Evolutionary conservation across 768 basidiomycete genomes (phyloP).

Genomic region (Paxillus ammoniavirescens): DNA sequence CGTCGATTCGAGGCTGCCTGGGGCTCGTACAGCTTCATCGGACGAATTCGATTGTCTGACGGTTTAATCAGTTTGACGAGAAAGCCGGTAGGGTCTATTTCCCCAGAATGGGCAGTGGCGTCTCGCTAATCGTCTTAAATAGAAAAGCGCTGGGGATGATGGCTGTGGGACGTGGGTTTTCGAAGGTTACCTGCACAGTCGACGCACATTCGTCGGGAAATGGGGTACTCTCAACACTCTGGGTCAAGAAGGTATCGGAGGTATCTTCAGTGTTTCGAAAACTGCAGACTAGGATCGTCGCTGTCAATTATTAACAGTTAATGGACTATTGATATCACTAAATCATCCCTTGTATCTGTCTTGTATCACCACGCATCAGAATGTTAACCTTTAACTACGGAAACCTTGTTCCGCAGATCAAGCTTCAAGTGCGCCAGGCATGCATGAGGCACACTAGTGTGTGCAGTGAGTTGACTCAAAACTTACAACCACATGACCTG

Average conservation of each 20-base stretch:
- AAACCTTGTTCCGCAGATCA: no score
- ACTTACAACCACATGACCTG: no score
- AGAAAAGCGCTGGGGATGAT: slow-evolving; percentile 43
- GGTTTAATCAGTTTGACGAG: slow-evolving; percentile 61
- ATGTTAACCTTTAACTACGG: no score
- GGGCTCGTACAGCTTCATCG: slow-evolving; percentile 62
- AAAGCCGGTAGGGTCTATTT: slow-evolving; percentile 47
- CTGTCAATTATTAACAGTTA: slow-evolving; percentile 26
- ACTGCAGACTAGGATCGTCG: slow-evolving; percentile 28
- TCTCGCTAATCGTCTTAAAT: slow-evolving; percentile 6
- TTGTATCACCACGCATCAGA: slow-evolving; percentile 1
- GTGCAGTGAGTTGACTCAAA: background rate
- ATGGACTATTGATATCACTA: slow-evolving; percentile 20
- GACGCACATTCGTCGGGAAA: slow-evolving; percentile 49
- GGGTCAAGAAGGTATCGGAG: slow-evolving; percentile 38
- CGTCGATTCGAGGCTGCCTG: slow-evolving; percentile 57
- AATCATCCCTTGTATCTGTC: background rate
- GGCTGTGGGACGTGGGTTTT: slow-evolving; percentile 54
- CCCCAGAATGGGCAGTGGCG: background rate
- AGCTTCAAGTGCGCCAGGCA: background rate
- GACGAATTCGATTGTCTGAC: slow-evolving; percentile 52
- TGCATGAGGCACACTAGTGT: background rate
- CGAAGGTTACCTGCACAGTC: slow-evolving; percentile 51
- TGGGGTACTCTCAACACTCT: slow-evolving; percentile 43
- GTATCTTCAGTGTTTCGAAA: slow-evolving; percentile 60